phyloP scores from a whole-genome alignment of 805 yeast species.

The Grigorovia yakushimaensis region DNA sequence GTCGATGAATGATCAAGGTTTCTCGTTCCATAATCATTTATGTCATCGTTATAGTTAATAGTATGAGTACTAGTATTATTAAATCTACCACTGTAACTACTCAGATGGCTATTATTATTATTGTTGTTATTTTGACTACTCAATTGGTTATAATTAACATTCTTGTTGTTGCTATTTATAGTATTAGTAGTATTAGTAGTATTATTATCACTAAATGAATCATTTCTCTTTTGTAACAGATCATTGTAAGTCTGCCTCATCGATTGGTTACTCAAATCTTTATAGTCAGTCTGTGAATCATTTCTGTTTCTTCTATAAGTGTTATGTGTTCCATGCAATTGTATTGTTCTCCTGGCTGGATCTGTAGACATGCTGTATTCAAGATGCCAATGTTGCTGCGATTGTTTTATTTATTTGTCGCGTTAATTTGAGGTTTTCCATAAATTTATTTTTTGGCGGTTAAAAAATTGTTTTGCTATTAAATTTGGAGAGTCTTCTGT shows the following conservation, averaged over 20 bases:
- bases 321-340: neutral
- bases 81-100: neutral
- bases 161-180: no score
- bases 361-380: neutral
- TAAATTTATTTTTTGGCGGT: neutral
- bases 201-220: slow-evolving; percentile 4
- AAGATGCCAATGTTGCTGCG: no score
- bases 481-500: no score
- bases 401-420: neutral
- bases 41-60: no score
- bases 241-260: slow-evolving; percentile 6
- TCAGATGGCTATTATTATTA: no score
- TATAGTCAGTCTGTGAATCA: neutral
- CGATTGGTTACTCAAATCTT: neutral
- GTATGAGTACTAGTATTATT: neutral
- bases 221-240: slow-evolving; percentile 10
- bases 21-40: neutral
- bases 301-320: neutral
- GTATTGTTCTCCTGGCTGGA: neutral
- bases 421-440: neutral
- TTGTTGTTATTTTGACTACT: neutral
- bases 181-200: no score
- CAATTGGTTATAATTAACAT: no score
- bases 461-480: neutral
- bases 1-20: neutral